Conservation (phyloP, 371 early-diverging fungal species). For the Umbelopsis sp. region DNA sequence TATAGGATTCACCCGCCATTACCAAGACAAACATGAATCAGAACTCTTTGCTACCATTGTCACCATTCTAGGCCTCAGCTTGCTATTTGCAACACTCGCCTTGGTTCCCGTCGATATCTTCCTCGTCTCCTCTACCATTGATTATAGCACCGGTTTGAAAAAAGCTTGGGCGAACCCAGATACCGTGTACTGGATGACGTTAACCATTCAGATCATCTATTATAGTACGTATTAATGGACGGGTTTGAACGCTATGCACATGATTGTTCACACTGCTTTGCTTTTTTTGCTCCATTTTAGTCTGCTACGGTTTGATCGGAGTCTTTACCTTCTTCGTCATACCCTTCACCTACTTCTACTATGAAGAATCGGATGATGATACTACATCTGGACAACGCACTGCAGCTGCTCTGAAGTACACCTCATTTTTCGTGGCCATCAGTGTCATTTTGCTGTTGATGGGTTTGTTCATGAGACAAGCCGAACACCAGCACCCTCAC, state of each 20-base stretch:
- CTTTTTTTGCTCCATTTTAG: slow-evolving; percentile 28
- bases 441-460: slow-evolving; percentile 43
- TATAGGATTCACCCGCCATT: slow-evolving; percentile 57
- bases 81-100: slow-evolving; percentile 58
- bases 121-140: slow-evolving; percentile 66
- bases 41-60: slow-evolving; percentile 59
- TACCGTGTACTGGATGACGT: slow-evolving; percentile 47
- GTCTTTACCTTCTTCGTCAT: slow-evolving; percentile 58
- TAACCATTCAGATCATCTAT: slow-evolving; percentile 51
- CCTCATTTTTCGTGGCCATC: slow-evolving; percentile 58
- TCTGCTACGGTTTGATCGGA: slow-evolving; percentile 53
- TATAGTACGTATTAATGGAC: slow-evolving; percentile 43
- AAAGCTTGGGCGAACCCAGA: slow-evolving; percentile 68
- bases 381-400: slow-evolving; percentile 35
- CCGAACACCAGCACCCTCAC: slow-evolving; percentile 31
- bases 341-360: slow-evolving; percentile 71
- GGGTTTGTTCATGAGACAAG: slow-evolving; percentile 52
- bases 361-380: slow-evolving; percentile 59
- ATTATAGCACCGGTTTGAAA: slow-evolving; percentile 60
- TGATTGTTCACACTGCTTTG: too few species aligned
- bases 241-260: neutral
- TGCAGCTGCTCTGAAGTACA: slow-evolving; percentile 54
- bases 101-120: slow-evolving; percentile 72
- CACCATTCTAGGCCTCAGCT: slow-evolving; percentile 53
- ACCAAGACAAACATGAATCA: slow-evolving; percentile 58